Conservation (phyloP, 345 rosid species). For the Populus ilicifolia region DNA sequence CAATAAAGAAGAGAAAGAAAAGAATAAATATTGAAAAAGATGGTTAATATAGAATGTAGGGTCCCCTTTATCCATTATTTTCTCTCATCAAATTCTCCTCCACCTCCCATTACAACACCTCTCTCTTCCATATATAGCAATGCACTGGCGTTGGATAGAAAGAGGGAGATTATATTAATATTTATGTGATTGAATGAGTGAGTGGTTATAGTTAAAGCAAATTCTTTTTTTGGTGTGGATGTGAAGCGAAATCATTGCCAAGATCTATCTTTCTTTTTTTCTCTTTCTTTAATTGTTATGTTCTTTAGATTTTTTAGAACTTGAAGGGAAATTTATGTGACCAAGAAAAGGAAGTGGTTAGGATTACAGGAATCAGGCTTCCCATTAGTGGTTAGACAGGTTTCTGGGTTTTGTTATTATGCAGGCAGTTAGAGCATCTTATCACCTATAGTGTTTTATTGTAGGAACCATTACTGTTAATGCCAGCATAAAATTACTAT, state of each 20-base stretch:
- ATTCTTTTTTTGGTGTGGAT: not conserved
- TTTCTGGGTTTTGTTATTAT: not conserved
- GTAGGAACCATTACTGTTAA: too few relatives aligned
- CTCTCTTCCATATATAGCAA: not conserved
- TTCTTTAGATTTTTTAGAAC: not conserved
- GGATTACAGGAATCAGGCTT: not conserved
- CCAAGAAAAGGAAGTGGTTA: conserved; percentile 1
- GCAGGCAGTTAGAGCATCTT: not conserved
- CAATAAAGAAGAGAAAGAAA: not conserved
- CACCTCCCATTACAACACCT: not conserved
- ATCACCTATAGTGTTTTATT: too few relatives aligned
- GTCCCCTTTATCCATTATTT: conserved; percentile 6
- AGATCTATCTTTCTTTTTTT: not conserved
- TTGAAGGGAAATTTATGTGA: not conserved
- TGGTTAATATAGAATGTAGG: not conserved
- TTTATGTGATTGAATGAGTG: not conserved
- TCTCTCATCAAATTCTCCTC: conserved; percentile 8
- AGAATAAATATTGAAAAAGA: not conserved
- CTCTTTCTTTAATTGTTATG: not conserved
- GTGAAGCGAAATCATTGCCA: not conserved
- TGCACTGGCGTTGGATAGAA: not conserved
- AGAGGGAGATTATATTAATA: not conserved
- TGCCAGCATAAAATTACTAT: too few relatives aligned
- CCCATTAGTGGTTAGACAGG: not conserved
- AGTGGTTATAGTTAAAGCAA: conserved; percentile 6